These are phyloP conservation scores for Candida pini DNA, from an alignment of 805 yeast species.

Conservation along the genomic window DNA sequence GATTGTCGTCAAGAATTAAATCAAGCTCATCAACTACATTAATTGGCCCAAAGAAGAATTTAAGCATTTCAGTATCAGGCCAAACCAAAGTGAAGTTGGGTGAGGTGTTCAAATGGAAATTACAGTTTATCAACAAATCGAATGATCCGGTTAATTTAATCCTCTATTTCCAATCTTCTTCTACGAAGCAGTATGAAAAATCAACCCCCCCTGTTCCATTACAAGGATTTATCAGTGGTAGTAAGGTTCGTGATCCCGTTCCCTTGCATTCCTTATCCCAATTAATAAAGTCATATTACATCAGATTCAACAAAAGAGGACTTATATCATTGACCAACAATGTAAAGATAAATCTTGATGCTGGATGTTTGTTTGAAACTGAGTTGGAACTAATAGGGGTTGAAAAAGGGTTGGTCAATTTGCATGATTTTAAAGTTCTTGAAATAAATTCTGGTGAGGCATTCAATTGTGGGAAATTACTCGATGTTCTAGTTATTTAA, in stretches of 20 bases:
- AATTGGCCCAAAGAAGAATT: constrained; percentile 21
- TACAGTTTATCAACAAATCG: constrained; percentile 62
- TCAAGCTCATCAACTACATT: constrained; percentile 21
- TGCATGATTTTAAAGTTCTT: constrained; percentile 60
- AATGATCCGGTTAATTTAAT: constrained; percentile 45
- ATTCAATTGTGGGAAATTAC: constrained; percentile 61
- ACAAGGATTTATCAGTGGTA: constrained; percentile 13
- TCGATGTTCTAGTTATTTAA: constrained; percentile 58
- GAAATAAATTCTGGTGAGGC: constrained; percentile 63
- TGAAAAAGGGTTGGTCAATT: constrained; percentile 55
- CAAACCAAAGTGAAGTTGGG: constrained; percentile 57
- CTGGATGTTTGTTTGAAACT: constrained; percentile 59
- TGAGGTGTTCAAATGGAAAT: constrained; percentile 52
- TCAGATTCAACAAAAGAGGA: constrained; percentile 45
- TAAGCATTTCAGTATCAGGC: constrained; percentile 56
- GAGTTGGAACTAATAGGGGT: constrained; percentile 56
- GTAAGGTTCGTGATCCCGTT: constrained; percentile 17
- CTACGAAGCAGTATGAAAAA: constrained; percentile 30
- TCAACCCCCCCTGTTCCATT: constrained; percentile 32
- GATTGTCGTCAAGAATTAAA: constrained; percentile 13
- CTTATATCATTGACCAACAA: constrained; percentile 62
- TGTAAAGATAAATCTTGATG: constrained; percentile 52
- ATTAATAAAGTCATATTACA: constrained; percentile 23
- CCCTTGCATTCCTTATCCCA: constrained; percentile 26
- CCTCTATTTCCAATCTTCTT: constrained; percentile 37